Conservation (phyloP, 2,329 filamentous ascomycete genomes). For the Nemania serpens region DNA sequence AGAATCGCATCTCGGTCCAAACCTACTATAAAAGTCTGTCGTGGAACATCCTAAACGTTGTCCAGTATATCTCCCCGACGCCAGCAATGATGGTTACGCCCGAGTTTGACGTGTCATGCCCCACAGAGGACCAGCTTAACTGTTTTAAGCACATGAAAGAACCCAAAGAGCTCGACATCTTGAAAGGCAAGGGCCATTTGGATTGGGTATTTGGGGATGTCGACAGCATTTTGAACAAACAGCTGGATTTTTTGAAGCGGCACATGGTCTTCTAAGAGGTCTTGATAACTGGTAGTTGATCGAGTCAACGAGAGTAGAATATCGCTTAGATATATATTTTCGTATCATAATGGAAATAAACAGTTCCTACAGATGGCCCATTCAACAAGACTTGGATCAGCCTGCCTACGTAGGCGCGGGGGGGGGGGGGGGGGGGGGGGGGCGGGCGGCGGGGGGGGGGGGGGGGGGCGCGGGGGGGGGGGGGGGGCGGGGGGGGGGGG, state of each 20-base stretch:
- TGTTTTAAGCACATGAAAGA: constrained; percentile 3
- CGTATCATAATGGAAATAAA: too few species aligned
- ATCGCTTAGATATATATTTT: too few species aligned
- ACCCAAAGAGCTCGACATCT: background rate
- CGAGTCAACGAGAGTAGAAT: too few species aligned
- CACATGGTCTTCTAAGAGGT: background rate
- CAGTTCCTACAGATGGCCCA: too few species aligned
- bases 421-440: too few species aligned
- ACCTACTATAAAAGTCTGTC: constrained; percentile 1
- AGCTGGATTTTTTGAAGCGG: constrained; percentile 1
- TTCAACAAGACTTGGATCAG: too few species aligned
- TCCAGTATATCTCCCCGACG: constrained; percentile 3
- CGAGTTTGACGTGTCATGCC: constrained; percentile 2
- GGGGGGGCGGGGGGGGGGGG: too few species aligned
- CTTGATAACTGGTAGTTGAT: too few species aligned
- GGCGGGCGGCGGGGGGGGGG: too few species aligned
- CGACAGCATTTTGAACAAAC: constrained; percentile 1
- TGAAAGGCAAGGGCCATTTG: constrained; percentile 3
- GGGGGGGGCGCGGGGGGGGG: too few species aligned
- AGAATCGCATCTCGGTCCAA: constrained; percentile 5
- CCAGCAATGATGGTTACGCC: constrained; percentile 7
- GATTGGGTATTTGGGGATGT: constrained; percentile 7
- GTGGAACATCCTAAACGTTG: constrained; percentile 5
- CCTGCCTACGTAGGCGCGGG: too few species aligned
- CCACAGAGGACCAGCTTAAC: background rate